Conservation (phyloP, 2,329 filamentous ascomycete genomes). For the Trichoderma afroharzianum region DNA sequence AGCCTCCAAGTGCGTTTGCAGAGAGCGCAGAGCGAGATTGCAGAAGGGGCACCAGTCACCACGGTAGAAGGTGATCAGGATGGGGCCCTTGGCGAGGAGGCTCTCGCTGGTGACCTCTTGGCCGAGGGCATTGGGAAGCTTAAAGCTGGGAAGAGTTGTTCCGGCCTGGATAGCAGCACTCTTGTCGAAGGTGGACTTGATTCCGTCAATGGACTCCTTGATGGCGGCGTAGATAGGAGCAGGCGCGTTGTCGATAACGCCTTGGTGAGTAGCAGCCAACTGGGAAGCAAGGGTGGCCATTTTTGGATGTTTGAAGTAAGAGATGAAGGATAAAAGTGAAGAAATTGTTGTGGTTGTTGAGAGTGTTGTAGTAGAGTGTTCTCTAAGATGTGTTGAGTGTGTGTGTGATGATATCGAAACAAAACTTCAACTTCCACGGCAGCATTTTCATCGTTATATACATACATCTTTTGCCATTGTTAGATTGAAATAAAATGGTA, state of each 20-base stretch:
- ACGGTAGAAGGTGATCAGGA: constrained; percentile 6
- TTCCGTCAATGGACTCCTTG: not conserved
- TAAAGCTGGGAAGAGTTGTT: not conserved
- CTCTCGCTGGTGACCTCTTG: not conserved
- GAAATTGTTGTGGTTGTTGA: not conserved
- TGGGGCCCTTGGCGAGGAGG: constrained; percentile 1
- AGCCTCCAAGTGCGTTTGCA: not conserved
- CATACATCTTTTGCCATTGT: not conserved
- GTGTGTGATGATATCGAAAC: not conserved
- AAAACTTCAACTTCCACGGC: not conserved
- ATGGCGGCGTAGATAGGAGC: not conserved
- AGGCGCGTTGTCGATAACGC: not conserved
- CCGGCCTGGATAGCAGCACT: not conserved
- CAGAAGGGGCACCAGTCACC: constrained; percentile 8
- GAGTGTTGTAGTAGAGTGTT: not conserved
- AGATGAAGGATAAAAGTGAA: not conserved
- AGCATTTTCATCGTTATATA: not conserved
- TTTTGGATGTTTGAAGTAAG: not conserved
- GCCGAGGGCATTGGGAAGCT: not conserved
- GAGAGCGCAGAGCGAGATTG: not conserved
- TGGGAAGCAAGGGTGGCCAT: not conserved
- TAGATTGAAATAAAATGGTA: not conserved
- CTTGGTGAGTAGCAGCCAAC: not conserved
- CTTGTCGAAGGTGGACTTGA: not conserved
- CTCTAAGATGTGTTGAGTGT: not conserved